phyloP scores from a whole-genome alignment of 352 stramenopile genomes.

The Aphanomyces stellatus region DNA sequence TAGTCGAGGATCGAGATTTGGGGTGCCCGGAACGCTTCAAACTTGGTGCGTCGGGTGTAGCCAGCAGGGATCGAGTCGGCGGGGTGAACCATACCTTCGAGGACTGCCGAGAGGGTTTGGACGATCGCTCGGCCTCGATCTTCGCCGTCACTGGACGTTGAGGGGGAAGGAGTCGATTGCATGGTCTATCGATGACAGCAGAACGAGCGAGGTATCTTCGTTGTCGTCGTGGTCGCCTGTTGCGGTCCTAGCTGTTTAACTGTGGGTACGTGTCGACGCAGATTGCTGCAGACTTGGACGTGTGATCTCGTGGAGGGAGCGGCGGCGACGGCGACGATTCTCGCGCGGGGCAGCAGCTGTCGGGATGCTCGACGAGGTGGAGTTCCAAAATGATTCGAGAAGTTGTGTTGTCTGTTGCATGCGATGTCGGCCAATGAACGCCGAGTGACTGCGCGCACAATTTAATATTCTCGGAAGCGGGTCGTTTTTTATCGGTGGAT shows the following conservation, averaged over 20 bases:
- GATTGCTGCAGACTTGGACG: background rate
- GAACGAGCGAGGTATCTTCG: background rate
- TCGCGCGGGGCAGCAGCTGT: too few species aligned
- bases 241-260: background rate
- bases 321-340: background rate
- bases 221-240: background rate
- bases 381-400: constrained; percentile 16
- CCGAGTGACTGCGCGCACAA: background rate
- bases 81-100: constrained; percentile 71
- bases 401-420: background rate
- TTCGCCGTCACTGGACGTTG: constrained; percentile 34
- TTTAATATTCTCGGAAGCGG: background rate
- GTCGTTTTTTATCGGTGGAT: background rate
- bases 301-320: background rate
- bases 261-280: background rate
- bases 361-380: too few species aligned
- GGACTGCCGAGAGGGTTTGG: constrained; percentile 63
- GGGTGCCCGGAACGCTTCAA: constrained; percentile 73
- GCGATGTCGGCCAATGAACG: constrained; percentile 4
- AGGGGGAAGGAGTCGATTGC: background rate
- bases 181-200: background rate
- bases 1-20: constrained; percentile 81
- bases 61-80: constrained; percentile 43
- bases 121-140: constrained; percentile 70
- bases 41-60: constrained; percentile 68